Evolutionary conservation across 169 alveolate genomes (phyloP).

Genomic region (Plasmodium blacklocki): DNA sequence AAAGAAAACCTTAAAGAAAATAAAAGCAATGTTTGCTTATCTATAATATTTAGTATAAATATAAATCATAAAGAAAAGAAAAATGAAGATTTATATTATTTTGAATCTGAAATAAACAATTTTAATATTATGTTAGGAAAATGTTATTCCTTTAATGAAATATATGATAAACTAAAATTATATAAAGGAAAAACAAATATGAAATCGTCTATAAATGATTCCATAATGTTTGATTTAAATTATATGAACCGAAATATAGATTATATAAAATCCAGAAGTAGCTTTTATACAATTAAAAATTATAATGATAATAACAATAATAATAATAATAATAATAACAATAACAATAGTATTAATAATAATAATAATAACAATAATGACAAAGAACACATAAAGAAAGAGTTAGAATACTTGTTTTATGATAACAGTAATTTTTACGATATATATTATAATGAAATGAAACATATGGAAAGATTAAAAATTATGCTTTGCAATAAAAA

Average conservation of each 20-base stretch:
- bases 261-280: slow-evolving; percentile 1
- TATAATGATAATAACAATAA: neutral
- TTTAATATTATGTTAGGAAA: slow-evolving; percentile 58
- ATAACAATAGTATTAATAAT: neutral
- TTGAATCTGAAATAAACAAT: slow-evolving; percentile 23
- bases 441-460: slow-evolving; percentile 61
- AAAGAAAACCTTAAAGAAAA: slow-evolving; percentile 36
- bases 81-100: slow-evolving; percentile 4
- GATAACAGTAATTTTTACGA: slow-evolving; percentile 60
- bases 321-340: too few relatives aligned
- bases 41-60: slow-evolving; percentile 39
- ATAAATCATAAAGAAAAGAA: slow-evolving; percentile 35
- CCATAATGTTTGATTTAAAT: slow-evolving; percentile 26
- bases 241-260: neutral
- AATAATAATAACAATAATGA: slow-evolving; percentile 1
- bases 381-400: neutral
- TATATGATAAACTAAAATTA: slow-evolving; percentile 40
- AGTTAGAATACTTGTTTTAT: slow-evolving; percentile 48
- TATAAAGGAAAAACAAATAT: slow-evolving; percentile 36
- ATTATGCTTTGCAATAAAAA: slow-evolving; percentile 3
- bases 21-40: slow-evolving; percentile 56
- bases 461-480: slow-evolving; percentile 6
- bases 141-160: slow-evolving; percentile 47
- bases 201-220: slow-evolving; percentile 12
- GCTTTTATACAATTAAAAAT: neutral